A percentile compares a stretch with the other conserved stretches of the same genome.
Conservation (phyloP, 305 asterid species). For the Fraxinus dipetala region DNA sequence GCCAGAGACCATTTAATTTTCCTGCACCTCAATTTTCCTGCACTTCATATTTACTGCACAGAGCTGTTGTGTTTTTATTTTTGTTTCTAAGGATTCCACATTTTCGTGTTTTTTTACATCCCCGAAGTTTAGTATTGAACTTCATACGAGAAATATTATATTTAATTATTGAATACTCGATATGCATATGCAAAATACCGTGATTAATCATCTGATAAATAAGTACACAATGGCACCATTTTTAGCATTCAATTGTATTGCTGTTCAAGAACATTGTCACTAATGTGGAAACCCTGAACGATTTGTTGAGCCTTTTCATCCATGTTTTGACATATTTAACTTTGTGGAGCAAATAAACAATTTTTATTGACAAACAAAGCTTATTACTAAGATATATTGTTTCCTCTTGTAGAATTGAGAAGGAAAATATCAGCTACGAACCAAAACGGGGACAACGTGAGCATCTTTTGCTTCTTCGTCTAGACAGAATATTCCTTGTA, state of each 20-base stretch:
- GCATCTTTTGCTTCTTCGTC: conserved; percentile 31
- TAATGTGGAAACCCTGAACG: neutral
- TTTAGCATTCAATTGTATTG: neutral
- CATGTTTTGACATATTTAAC: conserved; percentile 4
- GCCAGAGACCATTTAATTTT: conserved; percentile 3
- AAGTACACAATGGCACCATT: neutral
- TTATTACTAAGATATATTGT: conserved; percentile 19
- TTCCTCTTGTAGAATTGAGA: conserved; percentile 52
- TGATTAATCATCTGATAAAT: neutral
- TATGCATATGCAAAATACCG: neutral
- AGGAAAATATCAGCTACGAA: conserved; percentile 57
- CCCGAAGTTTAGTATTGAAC: neutral
- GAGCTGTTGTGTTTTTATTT: neutral
- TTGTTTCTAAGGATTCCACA: neutral
- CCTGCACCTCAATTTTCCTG: conserved; percentile 4
- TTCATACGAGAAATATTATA: neutral
- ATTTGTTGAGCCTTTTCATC: neutral
- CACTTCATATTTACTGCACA: neutral
- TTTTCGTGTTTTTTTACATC: neutral
- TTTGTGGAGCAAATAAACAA: neutral
- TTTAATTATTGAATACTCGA: neutral
- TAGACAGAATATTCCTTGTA: conserved; percentile 10
- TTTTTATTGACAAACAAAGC: conserved; percentile 6
- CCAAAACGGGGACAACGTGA: conserved; percentile 57
- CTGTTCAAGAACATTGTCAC: conserved; percentile 9